These are phyloP conservation scores for Daucus carota DNA, from an alignment of 129 eudicot species.

Conservation along the genomic window DH1_v3.0 NC_030382.2:11818501-11819000, in stretches of 20 bases:
- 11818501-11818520: slow-evolving; percentile 33
- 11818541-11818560: slow-evolving; percentile 80
- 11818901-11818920: slow-evolving; percentile 14
- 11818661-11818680: slow-evolving; percentile 13
- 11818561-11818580: slow-evolving; percentile 56
- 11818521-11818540: slow-evolving; percentile 67
- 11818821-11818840: background rate
- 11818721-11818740: background rate
- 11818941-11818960: slow-evolving; percentile 25
- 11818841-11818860: slow-evolving; percentile 14
- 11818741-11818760: background rate
- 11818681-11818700: background rate
- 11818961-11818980: slow-evolving; percentile 25
- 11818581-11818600: slow-evolving; percentile 66
- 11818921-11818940: slow-evolving; percentile 18
- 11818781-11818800: background rate
- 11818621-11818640: slow-evolving; percentile 29
- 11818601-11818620: slow-evolving; percentile 25
- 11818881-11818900: slow-evolving; percentile 6
- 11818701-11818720: background rate
- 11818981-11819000: slow-evolving; percentile 9
- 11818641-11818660: slow-evolving; percentile 34
- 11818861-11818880: slow-evolving; percentile 23
- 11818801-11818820: background rate
- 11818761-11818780: slow-evolving; percentile 4